Evolutionary conservation across 371 early-diverging fungal genomes (phyloP).

Genomic region (Mortierella sp.): DNA sequence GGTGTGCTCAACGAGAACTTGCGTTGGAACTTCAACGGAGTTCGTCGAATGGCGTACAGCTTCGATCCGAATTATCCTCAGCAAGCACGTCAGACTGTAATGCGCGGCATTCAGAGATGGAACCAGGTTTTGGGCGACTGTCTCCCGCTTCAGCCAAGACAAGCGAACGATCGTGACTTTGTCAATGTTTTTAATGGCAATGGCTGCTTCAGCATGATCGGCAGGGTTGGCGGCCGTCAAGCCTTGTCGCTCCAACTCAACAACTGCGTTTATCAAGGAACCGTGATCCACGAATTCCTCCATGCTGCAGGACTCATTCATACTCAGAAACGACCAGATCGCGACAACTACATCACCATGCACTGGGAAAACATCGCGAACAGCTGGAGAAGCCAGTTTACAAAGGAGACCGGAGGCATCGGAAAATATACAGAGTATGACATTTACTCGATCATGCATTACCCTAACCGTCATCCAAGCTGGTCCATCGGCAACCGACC

Average conservation of each 20-base stretch:
- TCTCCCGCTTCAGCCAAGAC: conserved; percentile 30
- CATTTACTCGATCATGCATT: conserved; percentile 35
- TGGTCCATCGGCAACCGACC: conserved; percentile 31
- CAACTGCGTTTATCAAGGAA: conserved; percentile 19
- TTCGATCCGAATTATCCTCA: conserved; percentile 29
- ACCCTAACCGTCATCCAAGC: conserved; percentile 16
- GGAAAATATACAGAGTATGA: conserved; percentile 25
- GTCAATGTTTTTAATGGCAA: conserved; percentile 18
- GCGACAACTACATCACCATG: conserved; percentile 29
- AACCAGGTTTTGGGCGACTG: conserved; percentile 32
- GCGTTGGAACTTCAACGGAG: conserved; percentile 28
- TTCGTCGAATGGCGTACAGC: conserved; percentile 27
- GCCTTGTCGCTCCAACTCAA: conserved; percentile 16
- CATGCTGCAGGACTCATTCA: conserved; percentile 31
- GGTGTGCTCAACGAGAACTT: conserved; percentile 24
- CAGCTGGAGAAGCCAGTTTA: conserved; percentile 25
- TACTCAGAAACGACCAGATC: conserved; percentile 31
- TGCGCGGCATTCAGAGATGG: conserved; percentile 25
- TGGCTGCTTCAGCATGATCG: conserved; percentile 22
- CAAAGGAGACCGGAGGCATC: conserved; percentile 20
- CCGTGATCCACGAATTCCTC: conserved; percentile 29
- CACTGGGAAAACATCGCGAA: conserved; percentile 24
- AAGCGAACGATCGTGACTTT: conserved; percentile 21
- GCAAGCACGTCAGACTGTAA: conserved; percentile 27
- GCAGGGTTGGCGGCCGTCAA: conserved; percentile 24